phyloP scores from a whole-genome alignment of 768 basidiomycete species.

The Ramaria sp. region DNA sequence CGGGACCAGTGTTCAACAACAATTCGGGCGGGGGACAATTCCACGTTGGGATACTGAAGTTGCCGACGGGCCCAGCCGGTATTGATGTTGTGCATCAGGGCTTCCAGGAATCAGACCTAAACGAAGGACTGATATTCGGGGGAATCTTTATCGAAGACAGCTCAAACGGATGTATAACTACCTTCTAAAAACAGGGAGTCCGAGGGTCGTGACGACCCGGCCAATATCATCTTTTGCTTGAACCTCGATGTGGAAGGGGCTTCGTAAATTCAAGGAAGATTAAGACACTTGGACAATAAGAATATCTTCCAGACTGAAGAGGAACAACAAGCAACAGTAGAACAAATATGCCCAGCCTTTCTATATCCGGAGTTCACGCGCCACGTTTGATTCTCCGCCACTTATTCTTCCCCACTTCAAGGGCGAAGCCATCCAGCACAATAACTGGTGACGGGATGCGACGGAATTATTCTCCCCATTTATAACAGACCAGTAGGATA shows the following conservation, averaged over 20 bases:
- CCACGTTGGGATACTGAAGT: conserved; percentile 18
- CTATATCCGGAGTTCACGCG: neutral
- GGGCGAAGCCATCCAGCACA: neutral
- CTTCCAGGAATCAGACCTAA: conserved; percentile 14
- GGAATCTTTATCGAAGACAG: conserved; percentile 14
- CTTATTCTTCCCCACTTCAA: neutral
- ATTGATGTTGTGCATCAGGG: conserved; percentile 18
- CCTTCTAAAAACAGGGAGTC: neutral
- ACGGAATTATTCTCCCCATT: neutral
- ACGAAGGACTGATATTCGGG: conserved; percentile 13
- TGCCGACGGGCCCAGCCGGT: conserved; percentile 11
- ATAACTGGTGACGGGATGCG: neutral
- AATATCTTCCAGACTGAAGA: neutral
- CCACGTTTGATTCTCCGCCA: neutral
- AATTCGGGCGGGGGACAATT: conserved; percentile 19
- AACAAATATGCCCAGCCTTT: too few species aligned
- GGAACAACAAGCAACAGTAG: neutral
- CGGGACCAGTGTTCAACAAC: conserved; percentile 10
- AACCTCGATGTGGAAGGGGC: too few species aligned
- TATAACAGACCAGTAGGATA: too few species aligned
- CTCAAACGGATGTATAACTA: conserved; percentile 1
- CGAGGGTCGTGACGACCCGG: neutral
- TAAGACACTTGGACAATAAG: neutral
- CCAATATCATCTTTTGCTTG: too few species aligned
- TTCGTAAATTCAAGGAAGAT: neutral